Evolutionary conservation across 2,329 filamentous ascomycete genomes (phyloP).

Genomic region (Monosporascus ibericus): DNA sequence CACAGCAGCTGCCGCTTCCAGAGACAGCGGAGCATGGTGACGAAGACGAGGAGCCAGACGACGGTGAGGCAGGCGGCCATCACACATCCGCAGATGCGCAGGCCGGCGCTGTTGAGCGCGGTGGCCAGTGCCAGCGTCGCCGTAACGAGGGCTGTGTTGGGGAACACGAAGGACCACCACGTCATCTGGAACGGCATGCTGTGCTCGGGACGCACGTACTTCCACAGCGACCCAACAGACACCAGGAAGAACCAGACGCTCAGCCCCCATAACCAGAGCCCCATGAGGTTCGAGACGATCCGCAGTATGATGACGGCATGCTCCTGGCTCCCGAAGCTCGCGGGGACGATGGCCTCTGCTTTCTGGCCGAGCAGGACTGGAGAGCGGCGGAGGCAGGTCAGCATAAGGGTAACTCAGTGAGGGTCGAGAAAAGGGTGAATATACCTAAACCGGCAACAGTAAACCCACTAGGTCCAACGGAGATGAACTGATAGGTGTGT

Average conservation of each 20-base stretch:
- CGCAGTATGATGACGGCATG: constrained; percentile 39
- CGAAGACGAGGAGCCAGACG: constrained; percentile 63
- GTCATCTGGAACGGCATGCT: constrained; percentile 75
- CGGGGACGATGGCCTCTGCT: constrained; percentile 36
- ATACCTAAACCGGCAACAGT: constrained; percentile 41
- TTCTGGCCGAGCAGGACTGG: constrained; percentile 40
- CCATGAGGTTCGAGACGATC: constrained; percentile 52
- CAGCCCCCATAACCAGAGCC: constrained; percentile 78
- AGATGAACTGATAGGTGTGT: constrained; percentile 55
- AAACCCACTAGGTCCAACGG: constrained; percentile 67
- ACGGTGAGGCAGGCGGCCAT: constrained; percentile 60
- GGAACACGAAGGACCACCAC: constrained; percentile 80
- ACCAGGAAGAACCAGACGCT: constrained; percentile 81
- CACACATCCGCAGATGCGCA: constrained; percentile 62
- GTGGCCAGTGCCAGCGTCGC: constrained; percentile 67
- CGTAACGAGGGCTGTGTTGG: constrained; percentile 70
- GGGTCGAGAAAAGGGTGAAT: neutral
- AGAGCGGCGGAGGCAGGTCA: neutral
- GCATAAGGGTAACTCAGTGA: neutral
- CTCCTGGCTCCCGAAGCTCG: constrained; percentile 34
- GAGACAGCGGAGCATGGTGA: constrained; percentile 65
- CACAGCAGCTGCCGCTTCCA: constrained; percentile 63
- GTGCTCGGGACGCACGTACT: constrained; percentile 49
- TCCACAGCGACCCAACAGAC: constrained; percentile 68
- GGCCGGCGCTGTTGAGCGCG: constrained; percentile 51